phyloP scores from a whole-genome alignment of 192 early-diverging fungal genomes.

The Gigaspora rosea region DNA sequence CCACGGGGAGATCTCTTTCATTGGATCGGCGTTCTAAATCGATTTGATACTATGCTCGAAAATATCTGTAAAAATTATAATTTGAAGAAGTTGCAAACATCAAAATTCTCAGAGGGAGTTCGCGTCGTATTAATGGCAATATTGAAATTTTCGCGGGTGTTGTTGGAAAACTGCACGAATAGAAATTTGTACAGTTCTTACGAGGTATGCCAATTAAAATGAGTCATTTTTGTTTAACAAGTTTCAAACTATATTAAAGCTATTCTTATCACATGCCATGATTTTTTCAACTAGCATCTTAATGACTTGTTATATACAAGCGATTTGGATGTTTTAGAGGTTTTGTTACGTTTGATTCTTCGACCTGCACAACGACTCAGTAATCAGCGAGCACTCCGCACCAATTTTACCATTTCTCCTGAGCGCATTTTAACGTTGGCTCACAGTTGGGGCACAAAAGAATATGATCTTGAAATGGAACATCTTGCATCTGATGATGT shows the following conservation, averaged over 20 bases:
- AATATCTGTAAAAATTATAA: conserved; percentile 62
- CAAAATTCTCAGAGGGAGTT: conserved; percentile 55
- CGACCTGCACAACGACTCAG: conserved; percentile 88
- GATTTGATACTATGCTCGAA: conserved; percentile 84
- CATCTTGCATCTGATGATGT: conserved; percentile 45
- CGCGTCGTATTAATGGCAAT: conserved; percentile 66
- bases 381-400: conserved; percentile 70
- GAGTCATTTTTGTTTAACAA: not conserved
- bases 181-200: conserved; percentile 91
- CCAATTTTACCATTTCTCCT: conserved; percentile 58
- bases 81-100: conserved; percentile 64
- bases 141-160: conserved; percentile 70
- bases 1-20: conserved; percentile 93
- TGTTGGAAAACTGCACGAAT: conserved; percentile 96
- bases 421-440: conserved; percentile 61
- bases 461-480: conserved; percentile 51
- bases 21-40: conserved; percentile 93
- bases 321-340: conserved; percentile 81
- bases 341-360: conserved; percentile 77
- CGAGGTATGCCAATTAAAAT: conserved; percentile 60
- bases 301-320: conserved; percentile 74
- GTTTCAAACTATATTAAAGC: not conserved
- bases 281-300: conserved; percentile 64
- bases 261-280: not conserved
- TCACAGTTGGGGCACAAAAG: conserved; percentile 62